A percentile compares a stretch with the other conserved stretches of the same genome.
These are phyloP conservation scores for Herpotrichia juniperi DNA, from an alignment of 2,329 filamentous ascomycete species.

Conservation along the genomic window DNA sequence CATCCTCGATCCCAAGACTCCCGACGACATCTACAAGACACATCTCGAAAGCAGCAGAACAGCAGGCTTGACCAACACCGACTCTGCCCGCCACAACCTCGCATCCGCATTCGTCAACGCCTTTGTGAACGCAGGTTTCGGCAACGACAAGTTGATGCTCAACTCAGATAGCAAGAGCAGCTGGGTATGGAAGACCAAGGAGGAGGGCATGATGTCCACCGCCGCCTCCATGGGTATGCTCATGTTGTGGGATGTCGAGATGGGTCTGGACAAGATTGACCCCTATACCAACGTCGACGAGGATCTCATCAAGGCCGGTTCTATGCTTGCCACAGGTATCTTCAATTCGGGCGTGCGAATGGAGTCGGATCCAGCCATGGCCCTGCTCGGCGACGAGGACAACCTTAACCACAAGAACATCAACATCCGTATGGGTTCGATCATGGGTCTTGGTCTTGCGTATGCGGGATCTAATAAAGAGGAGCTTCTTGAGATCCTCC, in stretches of 20 bases:
- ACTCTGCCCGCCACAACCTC: constrained; percentile 94
- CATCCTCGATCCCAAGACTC: constrained; percentile 93
- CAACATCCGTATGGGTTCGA: constrained; percentile 78
- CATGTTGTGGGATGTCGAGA: constrained; percentile 91
- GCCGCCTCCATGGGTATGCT: constrained; percentile 92
- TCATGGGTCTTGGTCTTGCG: constrained; percentile 94
- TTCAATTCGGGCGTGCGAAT: constrained; percentile 91
- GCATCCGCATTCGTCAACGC: constrained; percentile 96
- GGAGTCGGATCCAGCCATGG: constrained; percentile 88
- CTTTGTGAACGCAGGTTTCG: constrained; percentile 95
- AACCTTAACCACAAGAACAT: constrained; percentile 81
- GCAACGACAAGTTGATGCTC: constrained; percentile 97
- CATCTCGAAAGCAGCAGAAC: constrained; percentile 95
- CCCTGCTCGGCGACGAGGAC: constrained; percentile 79
- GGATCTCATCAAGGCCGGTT: constrained; percentile 85
- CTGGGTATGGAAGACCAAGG: constrained; percentile 99
- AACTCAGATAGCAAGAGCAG: constrained; percentile 81
- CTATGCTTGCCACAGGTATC: constrained; percentile 91
- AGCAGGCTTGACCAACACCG: constrained; percentile 89
- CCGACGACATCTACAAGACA: constrained; percentile 99
- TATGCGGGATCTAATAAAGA: constrained; percentile 95
- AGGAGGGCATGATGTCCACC: constrained; percentile 96
- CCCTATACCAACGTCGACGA: constrained; percentile 88
- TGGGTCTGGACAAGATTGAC: constrained; percentile 90
- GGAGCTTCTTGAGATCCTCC: constrained; percentile 80